Evolutionary conservation across 306 rosid genomes (phyloP), one percentile per base, ranked within the genome.

Genomic region (Pachyrhizus erosus): DNA sequence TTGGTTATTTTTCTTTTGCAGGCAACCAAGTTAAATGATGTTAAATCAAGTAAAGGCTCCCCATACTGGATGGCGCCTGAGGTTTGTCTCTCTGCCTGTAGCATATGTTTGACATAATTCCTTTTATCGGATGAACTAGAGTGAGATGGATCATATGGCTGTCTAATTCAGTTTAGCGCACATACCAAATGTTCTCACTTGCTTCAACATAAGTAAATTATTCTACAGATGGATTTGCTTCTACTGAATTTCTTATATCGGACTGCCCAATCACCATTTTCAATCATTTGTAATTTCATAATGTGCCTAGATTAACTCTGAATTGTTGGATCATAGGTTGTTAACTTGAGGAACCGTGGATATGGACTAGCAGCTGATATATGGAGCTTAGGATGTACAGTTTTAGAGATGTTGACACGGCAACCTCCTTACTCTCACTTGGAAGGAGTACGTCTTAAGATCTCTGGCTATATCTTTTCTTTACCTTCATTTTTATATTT

Each of bases 1-100:
- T 78, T 48, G 9, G 42, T 64, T 68, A 2, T 74, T 67, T 57
- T 55, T 21, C 20, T 46, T 79, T 85, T 65, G 26, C 83, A 88
- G 91, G 85, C 87, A 65, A 88, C 88, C 79, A 85, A 80, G 67
- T 76, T 82, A 75, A 88, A 88, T 60, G 87, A 85, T 70, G 81
- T 88, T 57, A 88, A 88, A 83, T 88, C 88, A 79, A 82, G 85
- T 80, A 88, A 88, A 85, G 89, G 91, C 60, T 80, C 87, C 46
- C 89, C 89, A n/a, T 88, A 70, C 55, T 88, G 89, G 91, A 88
- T 88, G 91, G 91, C 91, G 33, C 91, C 91, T 8, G 91, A 88
- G 91, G 91, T 88, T 72, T 42, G 84, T 51, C 45, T 21, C 76
- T 37, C 42, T 48, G 2, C 66, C 40, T 80, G 67, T 61, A 9